These are phyloP conservation scores for Cotoneaster glaucophyllus DNA, from an alignment of 306 rosid genomes.

Conservation along the genomic window DNA sequence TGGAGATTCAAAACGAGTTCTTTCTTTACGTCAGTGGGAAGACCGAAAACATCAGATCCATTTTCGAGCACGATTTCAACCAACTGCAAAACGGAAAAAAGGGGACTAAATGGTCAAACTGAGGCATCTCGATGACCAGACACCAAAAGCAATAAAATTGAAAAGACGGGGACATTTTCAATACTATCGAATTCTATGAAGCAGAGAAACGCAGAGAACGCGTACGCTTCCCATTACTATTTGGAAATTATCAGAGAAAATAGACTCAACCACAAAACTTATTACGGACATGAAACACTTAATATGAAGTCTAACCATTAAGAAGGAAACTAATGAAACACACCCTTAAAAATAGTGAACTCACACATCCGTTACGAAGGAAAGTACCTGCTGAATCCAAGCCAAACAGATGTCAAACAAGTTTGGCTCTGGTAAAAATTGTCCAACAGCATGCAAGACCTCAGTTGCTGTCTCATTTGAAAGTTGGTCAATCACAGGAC, in stretches of 20 bases:
- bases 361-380: background rate
- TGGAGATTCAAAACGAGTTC: slow-evolving; percentile 68
- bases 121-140: background rate
- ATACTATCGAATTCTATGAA: background rate
- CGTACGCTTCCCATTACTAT: background rate
- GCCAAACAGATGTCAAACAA: slow-evolving; percentile 74
- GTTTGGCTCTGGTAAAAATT: slow-evolving; percentile 67
- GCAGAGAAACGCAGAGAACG: background rate
- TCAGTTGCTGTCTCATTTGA: slow-evolving; percentile 70
- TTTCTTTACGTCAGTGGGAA: slow-evolving; percentile 76
- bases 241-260: background rate
- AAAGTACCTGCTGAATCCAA: slow-evolving; percentile 91
- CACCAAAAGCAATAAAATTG: background rate
- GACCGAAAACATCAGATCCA: slow-evolving; percentile 65
- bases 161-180: background rate
- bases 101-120: background rate
- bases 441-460: slow-evolving; percentile 63
- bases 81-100: slow-evolving; percentile 47
- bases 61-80: slow-evolving; percentile 68
- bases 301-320: background rate
- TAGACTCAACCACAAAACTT: background rate
- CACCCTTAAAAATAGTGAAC: background rate
- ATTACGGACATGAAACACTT: background rate
- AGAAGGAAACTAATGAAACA: background rate
- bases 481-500: slow-evolving; percentile 81